Evolutionary conservation across 2,329 filamentous ascomycete genomes (phyloP), one percentile per base, ranked within the genome.

Genomic region (Colletotrichum somersetense): DNA sequence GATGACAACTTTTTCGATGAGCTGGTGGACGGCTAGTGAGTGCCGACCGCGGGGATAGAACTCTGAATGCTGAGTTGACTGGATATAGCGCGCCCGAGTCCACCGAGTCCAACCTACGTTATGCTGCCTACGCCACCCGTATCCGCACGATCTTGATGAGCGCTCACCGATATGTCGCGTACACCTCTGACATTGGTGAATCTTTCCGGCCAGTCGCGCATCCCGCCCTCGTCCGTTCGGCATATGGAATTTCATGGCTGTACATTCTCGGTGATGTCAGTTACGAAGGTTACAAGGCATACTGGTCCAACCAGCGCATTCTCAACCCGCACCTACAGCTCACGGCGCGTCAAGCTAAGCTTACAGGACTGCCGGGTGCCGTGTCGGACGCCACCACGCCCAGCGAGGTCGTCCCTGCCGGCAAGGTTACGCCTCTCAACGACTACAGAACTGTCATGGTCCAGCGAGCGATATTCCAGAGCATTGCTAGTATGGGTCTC

Each of bases 141-240:
- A 85, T 96, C 74, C 91, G 94, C 73, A 97, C 95, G 10, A 93
- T 98, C 75, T 90, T 99, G 78, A 86, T 95, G 76, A 94, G 93
- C 20, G 95, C 95, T 5, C 96, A 98, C 79, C 92, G 96, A 78
- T 99, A 99, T 79, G 95, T 99, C 61, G 96, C 96, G 68, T 99
- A 99, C 81, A 98, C 96, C 0, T 95, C 92, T 26, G 96, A 98
- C 78, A 96, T 99, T 75, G 96, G 96, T 80, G 96, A 99, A 82
- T 97, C 93, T 0, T 99, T 99, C 83, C 91, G 96, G 2, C 96
- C 96, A 0, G 89, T 99, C 50, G 95, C 96, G 5, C 95, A 98
- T 79, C 96, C 95, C 0, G 91, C 88, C 77, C 83, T 97, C 3
- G 92, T 99, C 14, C 89, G 92, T 71, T 86, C 89, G 59, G 96